phyloP scores from a whole-genome alignment of 768 basidiomycete species.

The Clavaria fumosa region DNA sequence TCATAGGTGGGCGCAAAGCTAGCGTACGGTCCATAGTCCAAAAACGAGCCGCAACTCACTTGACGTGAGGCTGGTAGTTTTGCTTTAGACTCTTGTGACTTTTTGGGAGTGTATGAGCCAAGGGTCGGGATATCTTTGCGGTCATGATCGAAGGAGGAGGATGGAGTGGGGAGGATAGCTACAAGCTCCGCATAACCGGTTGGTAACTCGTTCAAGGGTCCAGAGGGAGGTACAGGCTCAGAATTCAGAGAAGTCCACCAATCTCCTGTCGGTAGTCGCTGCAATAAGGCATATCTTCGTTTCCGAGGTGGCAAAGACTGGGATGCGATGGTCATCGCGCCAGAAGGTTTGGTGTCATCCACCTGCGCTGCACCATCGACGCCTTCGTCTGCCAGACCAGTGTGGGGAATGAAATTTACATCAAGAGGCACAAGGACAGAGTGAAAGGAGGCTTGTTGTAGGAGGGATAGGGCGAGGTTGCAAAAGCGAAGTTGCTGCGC shows the following conservation, averaged over 20 bases:
- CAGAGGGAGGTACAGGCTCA: conserved; percentile 19
- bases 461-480: conserved; percentile 51
- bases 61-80: conserved; percentile 34
- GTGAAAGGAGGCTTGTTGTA: conserved; percentile 51
- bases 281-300: conserved; percentile 61
- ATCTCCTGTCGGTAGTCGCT: conserved; percentile 60
- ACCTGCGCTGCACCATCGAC: too few species aligned
- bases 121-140: conserved; percentile 27
- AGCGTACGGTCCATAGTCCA: conserved; percentile 64
- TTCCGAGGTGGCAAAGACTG: conserved; percentile 20
- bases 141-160: conserved; percentile 9
- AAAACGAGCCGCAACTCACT: conserved; percentile 48
- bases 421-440: conserved; percentile 30
- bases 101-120: conserved; percentile 37
- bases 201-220: conserved; percentile 32
- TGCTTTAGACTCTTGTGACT: conserved; percentile 25
- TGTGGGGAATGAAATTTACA: conserved; percentile 24
- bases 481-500: conserved; percentile 63
- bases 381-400: too few species aligned
- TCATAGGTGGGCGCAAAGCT: conserved; percentile 72
- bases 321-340: too few species aligned
- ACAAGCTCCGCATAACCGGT: conserved; percentile 67
- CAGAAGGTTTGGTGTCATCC: too few species aligned
- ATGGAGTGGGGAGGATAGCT: conserved; percentile 38
- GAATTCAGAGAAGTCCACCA: conserved; percentile 66